These are phyloP conservation scores for Ogataea minuta DNA, from an alignment of 805 yeast genomes.

Conservation along the genomic window DNA sequence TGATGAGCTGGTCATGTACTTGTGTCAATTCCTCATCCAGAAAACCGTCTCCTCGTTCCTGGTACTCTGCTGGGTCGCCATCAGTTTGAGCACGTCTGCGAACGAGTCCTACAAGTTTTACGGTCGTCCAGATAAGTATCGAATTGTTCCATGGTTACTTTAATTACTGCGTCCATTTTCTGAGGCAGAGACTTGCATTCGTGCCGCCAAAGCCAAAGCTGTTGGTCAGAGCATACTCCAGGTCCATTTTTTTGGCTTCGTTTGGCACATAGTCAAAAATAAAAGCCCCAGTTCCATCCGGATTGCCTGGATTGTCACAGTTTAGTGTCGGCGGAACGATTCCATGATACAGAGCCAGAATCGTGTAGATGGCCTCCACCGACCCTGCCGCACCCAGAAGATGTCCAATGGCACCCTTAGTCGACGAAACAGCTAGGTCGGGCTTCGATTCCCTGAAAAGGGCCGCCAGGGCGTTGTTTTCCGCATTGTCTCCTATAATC, in stretches of 20 bases:
- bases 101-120: constrained; percentile 51
- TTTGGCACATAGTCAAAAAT: constrained; percentile 59
- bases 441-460: constrained; percentile 43
- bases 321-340: constrained; percentile 81
- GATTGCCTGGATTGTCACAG: constrained; percentile 51
- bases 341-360: constrained; percentile 57
- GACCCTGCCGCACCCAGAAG: constrained; percentile 95
- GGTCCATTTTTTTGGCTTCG: constrained; percentile 34
- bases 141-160: constrained; percentile 33
- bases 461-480: constrained; percentile 66
- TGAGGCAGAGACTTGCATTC: constrained; percentile 69
- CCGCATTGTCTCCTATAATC: constrained; percentile 83
- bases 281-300: constrained; percentile 42
- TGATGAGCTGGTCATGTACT: constrained; percentile 61
- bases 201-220: constrained; percentile 99
- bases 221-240: constrained; percentile 70
- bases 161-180: constrained; percentile 22
- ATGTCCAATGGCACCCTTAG: constrained; percentile 93
- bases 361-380: constrained; percentile 81
- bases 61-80: constrained; percentile 38
- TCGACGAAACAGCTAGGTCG: constrained; percentile 62
- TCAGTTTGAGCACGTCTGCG: constrained; percentile 57
- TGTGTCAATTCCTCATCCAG: constrained; percentile 27
- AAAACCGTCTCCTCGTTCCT: constrained; percentile 22
- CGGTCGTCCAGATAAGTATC: constrained; percentile 19